Percentiles rank a stretch among this genome's conserved stretches.
Evolutionary conservation across 441 rosid genomes (phyloP).

Genomic region (Erodium texanum): DNA sequence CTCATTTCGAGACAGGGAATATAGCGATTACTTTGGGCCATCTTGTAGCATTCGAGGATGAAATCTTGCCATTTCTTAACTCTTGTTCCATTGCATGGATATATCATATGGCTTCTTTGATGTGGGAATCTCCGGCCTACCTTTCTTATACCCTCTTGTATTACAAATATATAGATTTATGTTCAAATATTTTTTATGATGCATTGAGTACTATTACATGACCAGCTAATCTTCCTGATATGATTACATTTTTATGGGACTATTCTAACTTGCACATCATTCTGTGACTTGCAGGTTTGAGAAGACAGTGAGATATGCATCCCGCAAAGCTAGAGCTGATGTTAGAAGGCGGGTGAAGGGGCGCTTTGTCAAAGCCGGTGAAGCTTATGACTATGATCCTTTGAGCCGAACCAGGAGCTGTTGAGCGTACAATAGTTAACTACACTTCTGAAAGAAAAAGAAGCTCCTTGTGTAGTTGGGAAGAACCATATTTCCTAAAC

Average conservation of each 20-base stretch:
- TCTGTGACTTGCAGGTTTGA: slow-evolving; percentile 51
- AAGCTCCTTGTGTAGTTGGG: no score
- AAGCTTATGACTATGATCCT: slow-evolving; percentile 91
- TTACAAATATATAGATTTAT: background rate
- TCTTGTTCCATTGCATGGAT: background rate
- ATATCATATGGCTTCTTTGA: background rate
- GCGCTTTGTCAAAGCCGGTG: slow-evolving; percentile 92
- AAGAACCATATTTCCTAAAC: no score
- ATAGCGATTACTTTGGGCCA: background rate
- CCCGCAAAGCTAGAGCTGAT: slow-evolving; percentile 99
- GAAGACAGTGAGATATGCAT: slow-evolving; percentile 87
- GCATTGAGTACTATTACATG: background rate
- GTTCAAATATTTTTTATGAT: background rate
- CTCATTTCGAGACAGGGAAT: no score
- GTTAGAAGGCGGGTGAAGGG: slow-evolving; percentile 97
- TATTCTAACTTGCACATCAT: background rate
- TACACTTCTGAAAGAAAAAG: background rate
- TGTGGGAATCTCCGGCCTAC: background rate
- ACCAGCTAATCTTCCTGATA: background rate
- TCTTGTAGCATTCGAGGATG: background rate
- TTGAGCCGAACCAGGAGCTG: slow-evolving; percentile 75
- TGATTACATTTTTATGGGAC: background rate
- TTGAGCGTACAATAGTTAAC: slow-evolving; percentile 39
- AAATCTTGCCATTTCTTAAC: no score
- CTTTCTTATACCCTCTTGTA: background rate